Conservation (phyloP, 2,329 filamentous ascomycete genomes). For the Shiraia sp. region DNA sequence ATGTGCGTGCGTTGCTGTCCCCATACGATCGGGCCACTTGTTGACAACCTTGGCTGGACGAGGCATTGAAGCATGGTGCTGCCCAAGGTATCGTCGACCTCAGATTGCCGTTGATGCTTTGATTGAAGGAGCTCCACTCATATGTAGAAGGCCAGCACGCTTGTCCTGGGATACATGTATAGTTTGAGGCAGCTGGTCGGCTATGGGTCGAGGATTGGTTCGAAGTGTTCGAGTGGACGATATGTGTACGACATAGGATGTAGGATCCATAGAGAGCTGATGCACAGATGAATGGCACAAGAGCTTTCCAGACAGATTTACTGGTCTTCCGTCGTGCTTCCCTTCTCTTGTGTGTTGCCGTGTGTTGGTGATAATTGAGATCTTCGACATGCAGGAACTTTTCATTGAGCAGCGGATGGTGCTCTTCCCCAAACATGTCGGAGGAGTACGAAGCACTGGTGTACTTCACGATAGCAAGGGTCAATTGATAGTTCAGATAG, state of each 20-base stretch:
- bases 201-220: background rate
- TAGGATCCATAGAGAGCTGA: conserved; percentile 8
- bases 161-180: conserved; percentile 43
- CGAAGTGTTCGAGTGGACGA: background rate
- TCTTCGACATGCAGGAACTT: conserved; percentile 12
- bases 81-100: conserved; percentile 38
- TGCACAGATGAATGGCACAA: conserved; percentile 10
- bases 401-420: conserved; percentile 15
- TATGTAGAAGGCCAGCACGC: conserved; percentile 39
- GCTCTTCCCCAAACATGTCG: conserved; percentile 17
- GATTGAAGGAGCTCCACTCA: conserved; percentile 40
- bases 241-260: conserved; percentile 2
- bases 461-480: background rate
- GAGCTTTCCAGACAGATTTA: conserved; percentile 1
- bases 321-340: background rate
- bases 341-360: background rate
- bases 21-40: conserved; percentile 27
- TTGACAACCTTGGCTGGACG: conserved; percentile 24
- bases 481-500: background rate
- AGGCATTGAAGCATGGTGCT: conserved; percentile 30
- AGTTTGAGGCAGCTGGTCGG: conserved; percentile 18
- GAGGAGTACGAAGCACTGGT: background rate
- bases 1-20: conserved; percentile 28
- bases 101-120: conserved; percentile 35
- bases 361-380: background rate